Base-by-base conservation (phyloP, 1,284 basidiomycete species). In the Papiliotrema laurentii region DNA sequence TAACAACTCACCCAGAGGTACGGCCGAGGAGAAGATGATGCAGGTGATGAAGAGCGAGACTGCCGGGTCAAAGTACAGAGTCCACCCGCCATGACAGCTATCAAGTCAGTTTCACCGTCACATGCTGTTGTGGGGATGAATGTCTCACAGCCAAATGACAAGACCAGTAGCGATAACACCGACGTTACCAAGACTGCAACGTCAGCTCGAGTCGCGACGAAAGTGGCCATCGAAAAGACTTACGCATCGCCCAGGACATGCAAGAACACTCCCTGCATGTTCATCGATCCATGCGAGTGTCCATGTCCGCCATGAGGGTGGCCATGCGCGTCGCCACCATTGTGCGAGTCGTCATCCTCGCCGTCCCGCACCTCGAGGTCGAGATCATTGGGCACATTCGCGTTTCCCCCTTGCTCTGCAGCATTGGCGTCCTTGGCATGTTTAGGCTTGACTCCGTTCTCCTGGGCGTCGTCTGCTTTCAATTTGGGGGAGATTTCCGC, bases 151-250 rank as follows among this genome's bases (percentile, higher is more conserved):
- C 90, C 89, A 92, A 65, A 97, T 94, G 66, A 96, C 78, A 10
- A 97, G 80, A 56, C 96, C 96, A 4, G 93, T 89, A 25, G 85
- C 83, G 55, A 99, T 97, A 56, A 99, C 96, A 54, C 96, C 96
- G 55, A 97, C 87, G 71, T 99, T 98, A 50, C 96, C 94, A 35
- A 97, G 79, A 22, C 68, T 71, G n/a, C 16, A 21, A 28, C 3
- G 36, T 50, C 26, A 54, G 38, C 43, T 51, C 41, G 9, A 7
- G 5, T n/a, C 30, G 30, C 22, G 5, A 16, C 4, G 3, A 7
- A 27, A 24, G 28, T 19, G 1, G 37, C 16, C 4, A 28, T n/a
- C 11, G 19, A 30, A 11, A 9, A 6, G 11, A 69, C 73, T 66
- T 51, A 75, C 56, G 96, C 96, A 75, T 99, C 96, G 30, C 96